These are phyloP conservation scores for Stentor roeselii DNA, from an alignment of 73 alveolate genomes.

Conservation along the genomic window DNA sequence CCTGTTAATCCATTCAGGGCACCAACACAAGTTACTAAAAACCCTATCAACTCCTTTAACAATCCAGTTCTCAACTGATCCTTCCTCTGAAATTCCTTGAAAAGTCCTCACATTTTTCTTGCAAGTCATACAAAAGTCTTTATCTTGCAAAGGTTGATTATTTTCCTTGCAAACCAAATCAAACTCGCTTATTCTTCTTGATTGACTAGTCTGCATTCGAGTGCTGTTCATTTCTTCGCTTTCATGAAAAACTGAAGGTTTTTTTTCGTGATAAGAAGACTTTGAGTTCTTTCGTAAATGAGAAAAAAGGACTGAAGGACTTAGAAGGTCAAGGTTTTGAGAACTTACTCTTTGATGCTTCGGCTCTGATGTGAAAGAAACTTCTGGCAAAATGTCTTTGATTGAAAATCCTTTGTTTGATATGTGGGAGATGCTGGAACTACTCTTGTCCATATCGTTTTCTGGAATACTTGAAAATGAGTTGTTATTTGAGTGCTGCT, in stretches of 20 bases:
- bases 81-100: no score
- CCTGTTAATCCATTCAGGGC: no score
- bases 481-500: background rate
- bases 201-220: background rate
- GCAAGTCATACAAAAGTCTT: no score
- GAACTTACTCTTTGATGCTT: background rate
- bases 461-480: background rate
- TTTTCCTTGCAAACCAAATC: no score
- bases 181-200: background rate
- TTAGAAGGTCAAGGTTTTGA: background rate
- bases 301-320: background rate
- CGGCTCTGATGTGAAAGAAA: background rate
- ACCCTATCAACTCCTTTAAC: no score
- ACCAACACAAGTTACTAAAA: no score
- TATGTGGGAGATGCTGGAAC: background rate
- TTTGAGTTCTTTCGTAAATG: background rate
- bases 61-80: no score
- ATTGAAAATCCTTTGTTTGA: constrained; percentile 2
- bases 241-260: background rate
- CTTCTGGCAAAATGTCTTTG: background rate
- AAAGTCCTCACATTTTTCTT: no score
- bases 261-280: background rate
- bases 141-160: no score
- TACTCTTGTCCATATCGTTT: background rate
- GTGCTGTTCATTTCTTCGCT: background rate